A percentile compares a stretch with the other conserved stretches of the same genome.
Conservation (phyloP, 129 eudicot species). For the Oenanthe sinensis region DNA sequence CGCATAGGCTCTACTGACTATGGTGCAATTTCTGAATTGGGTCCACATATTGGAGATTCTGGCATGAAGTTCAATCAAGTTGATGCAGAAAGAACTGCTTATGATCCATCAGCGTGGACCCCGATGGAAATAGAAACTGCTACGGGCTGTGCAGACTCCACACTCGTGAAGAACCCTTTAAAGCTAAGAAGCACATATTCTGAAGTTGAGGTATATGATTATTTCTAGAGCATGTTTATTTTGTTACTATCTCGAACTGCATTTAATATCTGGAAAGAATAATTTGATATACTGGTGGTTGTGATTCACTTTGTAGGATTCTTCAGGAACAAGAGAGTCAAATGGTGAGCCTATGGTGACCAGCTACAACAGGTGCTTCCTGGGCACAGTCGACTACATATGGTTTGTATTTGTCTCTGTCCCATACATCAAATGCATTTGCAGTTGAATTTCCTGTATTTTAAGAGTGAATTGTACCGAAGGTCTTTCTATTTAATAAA, state of each 20-base stretch:
- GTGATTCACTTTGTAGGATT: conserved; percentile 38
- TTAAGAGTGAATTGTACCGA: neutral
- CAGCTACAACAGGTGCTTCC: conserved; percentile 76
- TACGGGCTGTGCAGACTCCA: conserved; percentile 65
- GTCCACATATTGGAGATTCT: conserved; percentile 15
- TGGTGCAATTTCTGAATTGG: conserved; percentile 6
- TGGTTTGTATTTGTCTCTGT: conserved; percentile 42
- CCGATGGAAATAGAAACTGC: conserved; percentile 79
- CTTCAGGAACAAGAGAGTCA: conserved; percentile 68
- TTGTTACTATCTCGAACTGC: conserved; percentile 2
- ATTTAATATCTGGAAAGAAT: neutral
- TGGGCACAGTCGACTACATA: conserved; percentile 91
- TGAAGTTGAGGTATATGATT: conserved; percentile 61
- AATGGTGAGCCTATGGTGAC: conserved; percentile 84
- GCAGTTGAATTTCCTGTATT: neutral
- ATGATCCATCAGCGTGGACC: conserved; percentile 75
- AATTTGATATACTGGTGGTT: neutral
- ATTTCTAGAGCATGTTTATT: conserved; percentile 9
- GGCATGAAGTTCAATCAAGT: conserved; percentile 15
- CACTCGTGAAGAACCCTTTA: conserved; percentile 51
- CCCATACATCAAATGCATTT: neutral
- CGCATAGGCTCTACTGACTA: conserved; percentile 14
- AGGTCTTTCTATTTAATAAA: neutral
- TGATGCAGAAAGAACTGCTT: conserved; percentile 24
- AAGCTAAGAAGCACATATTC: conserved; percentile 66